phyloP scores from a whole-genome alignment of 495 filamentous ascomycete species.

The Cladorrhinum samala region DNA sequence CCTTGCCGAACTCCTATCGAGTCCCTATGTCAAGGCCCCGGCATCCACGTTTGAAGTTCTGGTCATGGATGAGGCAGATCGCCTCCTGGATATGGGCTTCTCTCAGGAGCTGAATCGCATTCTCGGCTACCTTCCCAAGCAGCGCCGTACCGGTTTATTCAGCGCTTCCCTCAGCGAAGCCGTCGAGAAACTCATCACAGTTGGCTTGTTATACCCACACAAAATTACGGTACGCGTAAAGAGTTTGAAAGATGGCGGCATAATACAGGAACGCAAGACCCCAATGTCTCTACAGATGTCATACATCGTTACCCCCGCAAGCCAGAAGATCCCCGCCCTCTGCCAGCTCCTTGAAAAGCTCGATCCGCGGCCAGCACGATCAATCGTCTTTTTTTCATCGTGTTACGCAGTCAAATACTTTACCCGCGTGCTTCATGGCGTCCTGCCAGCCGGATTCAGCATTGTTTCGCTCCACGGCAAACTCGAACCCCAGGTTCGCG shows the following conservation, averaged over 20 bases:
- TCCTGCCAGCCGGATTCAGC: constrained; percentile 57
- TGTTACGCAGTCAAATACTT: constrained; percentile 96
- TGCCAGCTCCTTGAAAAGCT: constrained; percentile 62
- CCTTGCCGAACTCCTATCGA: constrained; percentile 79
- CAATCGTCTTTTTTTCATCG: constrained; percentile 91
- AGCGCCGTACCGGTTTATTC: constrained; percentile 88
- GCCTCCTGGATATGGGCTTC: constrained; percentile 91
- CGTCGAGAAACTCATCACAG: constrained; percentile 81
- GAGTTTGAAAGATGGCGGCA: constrained; percentile 48
- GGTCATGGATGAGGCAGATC: constrained; percentile 90
- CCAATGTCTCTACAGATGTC: constrained; percentile 87
- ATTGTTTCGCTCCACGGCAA: constrained; percentile 87
- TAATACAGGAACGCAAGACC: constrained; percentile 77
- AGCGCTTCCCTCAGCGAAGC: constrained; percentile 90
- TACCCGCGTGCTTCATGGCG: constrained; percentile 60
- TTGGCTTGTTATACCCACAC: constrained; percentile 88
- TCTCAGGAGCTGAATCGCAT: constrained; percentile 85
- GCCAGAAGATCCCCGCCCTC: constrained; percentile 69
- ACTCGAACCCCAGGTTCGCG: constrained; percentile 64
- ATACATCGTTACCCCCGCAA: constrained; percentile 68
- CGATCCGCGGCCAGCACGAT: constrained; percentile 67
- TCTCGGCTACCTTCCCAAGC: constrained; percentile 78
- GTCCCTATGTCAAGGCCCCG: constrained; percentile 83
- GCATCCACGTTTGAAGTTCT: constrained; percentile 84
- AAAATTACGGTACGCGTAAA: constrained; percentile 90